These are phyloP conservation scores for Rhizopogon salebrosus DNA, from an alignment of 768 basidiomycete species.

Conservation along the genomic window DNA sequence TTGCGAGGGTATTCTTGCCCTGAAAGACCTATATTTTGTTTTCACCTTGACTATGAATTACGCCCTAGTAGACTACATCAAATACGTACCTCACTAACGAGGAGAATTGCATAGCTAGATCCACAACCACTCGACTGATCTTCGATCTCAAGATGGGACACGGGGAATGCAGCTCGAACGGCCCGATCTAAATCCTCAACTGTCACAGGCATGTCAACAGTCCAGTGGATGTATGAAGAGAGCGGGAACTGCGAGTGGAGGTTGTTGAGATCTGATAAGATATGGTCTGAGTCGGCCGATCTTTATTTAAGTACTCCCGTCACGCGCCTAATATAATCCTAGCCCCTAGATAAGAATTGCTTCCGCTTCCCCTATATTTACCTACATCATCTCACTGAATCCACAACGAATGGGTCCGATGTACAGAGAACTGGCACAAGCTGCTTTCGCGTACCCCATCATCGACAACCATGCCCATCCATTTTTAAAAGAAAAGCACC, in stretches of 20 bases:
- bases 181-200: constrained; percentile 51
- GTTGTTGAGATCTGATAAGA: constrained; percentile 22
- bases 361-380: neutral
- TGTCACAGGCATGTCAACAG: constrained; percentile 53
- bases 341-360: constrained; percentile 1
- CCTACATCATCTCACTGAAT: neutral
- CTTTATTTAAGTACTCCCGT: neutral
- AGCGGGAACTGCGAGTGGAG: constrained; percentile 1
- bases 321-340: neutral
- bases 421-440: constrained; percentile 13
- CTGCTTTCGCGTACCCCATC: constrained; percentile 37
- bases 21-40: constrained; percentile 53
- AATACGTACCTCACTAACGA: constrained; percentile 67
- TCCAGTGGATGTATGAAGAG: constrained; percentile 4
- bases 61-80: neutral
- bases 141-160: constrained; percentile 65
- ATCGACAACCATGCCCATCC: constrained; percentile 84
- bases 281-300: constrained; percentile 2
- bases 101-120: constrained; percentile 65
- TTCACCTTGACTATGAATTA: constrained; percentile 1
- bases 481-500: constrained; percentile 44
- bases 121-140: constrained; percentile 82
- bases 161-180: constrained; percentile 57
- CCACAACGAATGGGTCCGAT: constrained; percentile 9
- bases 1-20: constrained; percentile 73